These are phyloP conservation scores for Berkeleyomyces basicola DNA, from an alignment of 2,329 filamentous ascomycete genomes.

Conservation along the genomic window DNA sequence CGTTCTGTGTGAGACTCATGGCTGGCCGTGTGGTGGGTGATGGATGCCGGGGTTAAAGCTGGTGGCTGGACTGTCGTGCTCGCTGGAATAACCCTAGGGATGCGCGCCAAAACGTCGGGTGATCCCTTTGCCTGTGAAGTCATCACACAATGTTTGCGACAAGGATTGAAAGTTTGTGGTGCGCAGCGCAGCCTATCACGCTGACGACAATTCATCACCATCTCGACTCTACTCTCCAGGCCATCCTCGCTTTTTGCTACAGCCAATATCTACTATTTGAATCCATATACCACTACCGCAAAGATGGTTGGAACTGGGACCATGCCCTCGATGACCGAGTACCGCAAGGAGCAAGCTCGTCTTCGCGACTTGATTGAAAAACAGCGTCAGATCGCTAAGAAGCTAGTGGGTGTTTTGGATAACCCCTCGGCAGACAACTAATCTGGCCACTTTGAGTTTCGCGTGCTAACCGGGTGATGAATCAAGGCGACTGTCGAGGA, in stretches of 20 bases:
- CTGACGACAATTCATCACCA: background rate
- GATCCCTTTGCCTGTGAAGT: background rate
- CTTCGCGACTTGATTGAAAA: conserved; percentile 32
- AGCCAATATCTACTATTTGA: background rate
- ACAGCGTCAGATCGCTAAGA: conserved; percentile 23
- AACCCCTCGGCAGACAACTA: background rate
- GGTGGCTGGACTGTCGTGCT: conserved; percentile 1
- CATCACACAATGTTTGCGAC: background rate
- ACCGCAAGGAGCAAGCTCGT: conserved; percentile 32
- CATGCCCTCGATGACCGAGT: conserved; percentile 28
- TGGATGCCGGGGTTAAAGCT: background rate
- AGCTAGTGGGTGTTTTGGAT: conserved; percentile 21
- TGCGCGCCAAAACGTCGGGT: no score
- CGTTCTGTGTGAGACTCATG: background rate
- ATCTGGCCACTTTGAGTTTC: conserved; percentile 21
- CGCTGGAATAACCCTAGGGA: background rate
- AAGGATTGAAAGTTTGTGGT: background rate
- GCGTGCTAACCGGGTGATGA: background rate
- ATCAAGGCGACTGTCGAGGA: conserved; percentile 44
- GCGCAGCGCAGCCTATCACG: background rate
- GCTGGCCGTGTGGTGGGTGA: background rate
- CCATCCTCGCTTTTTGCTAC: no score
- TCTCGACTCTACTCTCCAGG: background rate
- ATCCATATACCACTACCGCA: background rate
- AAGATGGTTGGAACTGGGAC: conserved; percentile 16